Percentiles rank a stretch among this genome's conserved stretches.
phyloP scores from a whole-genome alignment of 306 rosid species.

The Prunus dulcis region DNA sequence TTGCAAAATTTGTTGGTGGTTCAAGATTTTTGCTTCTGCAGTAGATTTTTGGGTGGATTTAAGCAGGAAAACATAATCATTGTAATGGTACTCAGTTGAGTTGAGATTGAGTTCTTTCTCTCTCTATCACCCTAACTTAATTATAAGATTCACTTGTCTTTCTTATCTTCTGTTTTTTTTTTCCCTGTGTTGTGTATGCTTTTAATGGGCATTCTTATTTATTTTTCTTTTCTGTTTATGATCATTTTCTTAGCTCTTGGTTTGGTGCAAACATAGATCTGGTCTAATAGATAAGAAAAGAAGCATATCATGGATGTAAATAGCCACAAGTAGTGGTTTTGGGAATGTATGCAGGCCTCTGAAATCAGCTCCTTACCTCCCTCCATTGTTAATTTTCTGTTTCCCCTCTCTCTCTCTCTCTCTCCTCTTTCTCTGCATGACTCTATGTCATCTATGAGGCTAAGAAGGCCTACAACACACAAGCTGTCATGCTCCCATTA shows the following conservation, averaged over 20 bases:
- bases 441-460: constrained; percentile 41
- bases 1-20: background rate
- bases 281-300: constrained; percentile 61
- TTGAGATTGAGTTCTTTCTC: constrained; percentile 33
- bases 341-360: constrained; percentile 58
- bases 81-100: constrained; percentile 25
- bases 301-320: constrained; percentile 43
- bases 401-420: constrained; percentile 39
- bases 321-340: constrained; percentile 46
- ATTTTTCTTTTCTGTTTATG: constrained; percentile 43
- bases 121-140: constrained; percentile 36
- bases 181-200: constrained; percentile 37
- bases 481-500: constrained; percentile 64
- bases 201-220: constrained; percentile 1
- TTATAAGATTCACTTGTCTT: constrained; percentile 38
- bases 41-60: constrained; percentile 37
- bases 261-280: constrained; percentile 73
- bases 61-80: constrained; percentile 40
- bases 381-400: constrained; percentile 54
- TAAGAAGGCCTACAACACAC: constrained; percentile 43
- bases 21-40: constrained; percentile 17
- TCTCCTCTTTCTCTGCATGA: constrained; percentile 13
- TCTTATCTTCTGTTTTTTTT: constrained; percentile 41
- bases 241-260: constrained; percentile 48
- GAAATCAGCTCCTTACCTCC: constrained; percentile 55